Percentiles rank a stretch among this genome's conserved stretches.
phyloP scores from a whole-genome alignment of 2,329 filamentous ascomycete genomes.

The Epicoccum nigrum region DNA sequence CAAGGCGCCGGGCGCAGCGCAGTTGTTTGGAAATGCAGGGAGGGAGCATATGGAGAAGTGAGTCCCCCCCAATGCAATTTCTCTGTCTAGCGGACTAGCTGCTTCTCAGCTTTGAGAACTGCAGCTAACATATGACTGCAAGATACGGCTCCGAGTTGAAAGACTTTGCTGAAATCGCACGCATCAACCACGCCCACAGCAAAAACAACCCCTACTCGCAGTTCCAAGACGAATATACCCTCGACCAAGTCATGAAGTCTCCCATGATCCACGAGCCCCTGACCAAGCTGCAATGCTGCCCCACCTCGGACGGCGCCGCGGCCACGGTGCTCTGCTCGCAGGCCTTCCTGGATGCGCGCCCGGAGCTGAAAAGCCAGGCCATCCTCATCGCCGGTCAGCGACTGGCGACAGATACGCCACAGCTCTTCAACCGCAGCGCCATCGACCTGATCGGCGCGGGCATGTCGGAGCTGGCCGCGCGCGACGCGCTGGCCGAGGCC shows the following conservation, averaged over 20 bases:
- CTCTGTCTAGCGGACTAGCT: too few relatives aligned
- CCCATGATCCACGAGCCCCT: slow-evolving; percentile 83
- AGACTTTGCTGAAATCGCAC: slow-evolving; percentile 94
- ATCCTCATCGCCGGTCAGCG: slow-evolving; percentile 87
- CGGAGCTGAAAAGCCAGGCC: slow-evolving; percentile 82
- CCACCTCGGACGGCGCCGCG: slow-evolving; percentile 90
- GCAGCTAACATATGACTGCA: too few relatives aligned
- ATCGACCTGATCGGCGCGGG: slow-evolving; percentile 91
- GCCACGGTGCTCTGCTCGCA: slow-evolving; percentile 89
- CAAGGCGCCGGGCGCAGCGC: slow-evolving; percentile 83
- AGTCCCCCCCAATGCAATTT: too few relatives aligned
- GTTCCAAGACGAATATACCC: slow-evolving; percentile 89
- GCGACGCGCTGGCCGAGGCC: slow-evolving; percentile 75
- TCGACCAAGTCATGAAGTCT: slow-evolving; percentile 77
- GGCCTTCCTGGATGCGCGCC: slow-evolving; percentile 82
- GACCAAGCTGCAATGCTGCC: slow-evolving; percentile 98
- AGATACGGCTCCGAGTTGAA: slow-evolving; percentile 81
- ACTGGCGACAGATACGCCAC: slow-evolving; percentile 81
- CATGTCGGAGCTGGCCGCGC: slow-evolving; percentile 77
- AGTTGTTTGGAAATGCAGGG: slow-evolving; percentile 95
- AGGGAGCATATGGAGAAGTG: slow-evolving; percentile 93
- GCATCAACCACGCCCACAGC: slow-evolving; percentile 91
- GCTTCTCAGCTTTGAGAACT: too few relatives aligned
- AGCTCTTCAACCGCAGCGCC: slow-evolving; percentile 76
- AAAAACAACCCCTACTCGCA: slow-evolving; percentile 97